phyloP scores from a whole-genome alignment of 106 monocot species.

The Platanthera zijinensis region DNA sequence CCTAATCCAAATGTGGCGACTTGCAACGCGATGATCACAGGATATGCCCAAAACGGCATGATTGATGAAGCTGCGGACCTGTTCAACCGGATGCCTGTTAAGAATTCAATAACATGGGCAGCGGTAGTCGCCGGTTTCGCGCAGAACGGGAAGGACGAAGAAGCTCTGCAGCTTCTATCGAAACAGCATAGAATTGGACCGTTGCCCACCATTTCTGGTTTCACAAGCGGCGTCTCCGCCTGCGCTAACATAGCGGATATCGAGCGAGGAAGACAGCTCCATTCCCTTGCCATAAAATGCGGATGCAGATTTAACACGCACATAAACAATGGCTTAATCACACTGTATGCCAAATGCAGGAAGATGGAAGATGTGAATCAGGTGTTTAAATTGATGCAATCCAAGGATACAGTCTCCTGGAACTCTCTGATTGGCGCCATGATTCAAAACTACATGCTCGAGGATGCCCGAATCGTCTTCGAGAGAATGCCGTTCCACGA shows the following conservation, averaged over 20 bases:
- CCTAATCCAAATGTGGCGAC: constrained; percentile 34
- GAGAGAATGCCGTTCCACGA: constrained; percentile 45
- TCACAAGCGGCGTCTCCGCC: constrained; percentile 53
- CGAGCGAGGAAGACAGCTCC: constrained; percentile 49
- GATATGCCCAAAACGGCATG: constrained; percentile 49
- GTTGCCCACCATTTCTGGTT: constrained; percentile 38
- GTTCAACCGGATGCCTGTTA: constrained; percentile 38
- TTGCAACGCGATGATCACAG: constrained; percentile 68
- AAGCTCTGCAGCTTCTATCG: constrained; percentile 36
- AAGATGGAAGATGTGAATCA: constrained; percentile 20
- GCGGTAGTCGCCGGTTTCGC: constrained; percentile 48
- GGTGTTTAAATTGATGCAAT: constrained; percentile 42
- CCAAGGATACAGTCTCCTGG: constrained; percentile 58
- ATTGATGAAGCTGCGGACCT: constrained; percentile 34
- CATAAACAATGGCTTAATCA: constrained; percentile 49
- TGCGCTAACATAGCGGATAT: constrained; percentile 41
- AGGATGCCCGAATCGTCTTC: constrained; percentile 40
- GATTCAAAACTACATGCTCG: constrained; percentile 38
- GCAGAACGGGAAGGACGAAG: constrained; percentile 43
- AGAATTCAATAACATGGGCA: constrained; percentile 46
- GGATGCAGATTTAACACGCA: constrained; percentile 54
- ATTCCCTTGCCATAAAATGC: constrained; percentile 52
- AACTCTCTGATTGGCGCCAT: constrained; percentile 49
- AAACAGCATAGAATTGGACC: constrained; percentile 38
- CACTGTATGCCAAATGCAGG: constrained; percentile 61